Percentiles rank a stretch among this genome's conserved stretches.
These are phyloP conservation scores for Jamesozyma jinghongensis DNA, from an alignment of 805 yeast species.

Conservation along the genomic window DNA sequence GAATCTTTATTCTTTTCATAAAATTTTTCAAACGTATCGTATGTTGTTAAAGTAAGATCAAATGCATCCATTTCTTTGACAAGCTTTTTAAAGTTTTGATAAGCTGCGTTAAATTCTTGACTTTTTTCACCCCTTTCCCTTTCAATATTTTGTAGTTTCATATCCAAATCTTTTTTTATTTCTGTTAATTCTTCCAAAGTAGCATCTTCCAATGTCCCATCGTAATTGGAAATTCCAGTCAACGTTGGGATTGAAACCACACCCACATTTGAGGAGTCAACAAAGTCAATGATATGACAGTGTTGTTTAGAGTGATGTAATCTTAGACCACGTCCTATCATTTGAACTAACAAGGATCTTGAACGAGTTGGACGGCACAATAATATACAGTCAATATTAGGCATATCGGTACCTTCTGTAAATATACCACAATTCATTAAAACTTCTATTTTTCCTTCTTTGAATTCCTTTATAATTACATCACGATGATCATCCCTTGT, in stretches of 20 bases:
- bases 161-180: constrained; percentile 12
- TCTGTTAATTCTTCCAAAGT: constrained; percentile 29
- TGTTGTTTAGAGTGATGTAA: constrained; percentile 47
- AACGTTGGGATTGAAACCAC: constrained; percentile 49
- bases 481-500: constrained; percentile 48
- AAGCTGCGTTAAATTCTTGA: constrained; percentile 1
- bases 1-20: constrained; percentile 4
- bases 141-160: constrained; percentile 7
- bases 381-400: constrained; percentile 72
- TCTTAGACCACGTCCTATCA: constrained; percentile 87
- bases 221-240: constrained; percentile 26
- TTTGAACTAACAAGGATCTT: constrained; percentile 60
- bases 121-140: constrained; percentile 4
- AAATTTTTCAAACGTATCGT: constrained; percentile 33
- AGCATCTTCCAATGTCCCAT: constrained; percentile 23
- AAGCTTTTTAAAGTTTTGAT: constrained; percentile 10
- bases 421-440: constrained; percentile 81
- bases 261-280: constrained; percentile 49
- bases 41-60: constrained; percentile 32
- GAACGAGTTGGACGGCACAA: constrained; percentile 78
- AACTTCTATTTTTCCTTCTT: constrained; percentile 54
- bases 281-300: constrained; percentile 74
- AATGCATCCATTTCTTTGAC: constrained; percentile 15
- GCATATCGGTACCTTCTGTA: constrained; percentile 93
- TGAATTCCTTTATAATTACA: constrained; percentile 47